Base-by-base conservation (phyloP, 441 rosid species). In the Gossypium schwendimanii region DNA sequence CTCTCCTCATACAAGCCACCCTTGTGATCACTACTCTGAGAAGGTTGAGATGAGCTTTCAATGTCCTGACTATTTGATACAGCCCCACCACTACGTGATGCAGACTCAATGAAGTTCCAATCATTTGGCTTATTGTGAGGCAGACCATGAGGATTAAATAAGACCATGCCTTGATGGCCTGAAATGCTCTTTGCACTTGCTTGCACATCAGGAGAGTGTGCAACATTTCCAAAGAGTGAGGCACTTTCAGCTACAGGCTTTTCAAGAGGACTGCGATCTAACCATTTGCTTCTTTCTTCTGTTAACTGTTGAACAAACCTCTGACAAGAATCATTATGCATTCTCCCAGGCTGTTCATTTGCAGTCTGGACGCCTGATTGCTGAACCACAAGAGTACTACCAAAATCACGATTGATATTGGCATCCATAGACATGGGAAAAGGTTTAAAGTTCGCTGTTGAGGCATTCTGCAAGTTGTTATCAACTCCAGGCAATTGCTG, bases 191-290 rank as follows among this genome's bases (percentile, higher is more conserved):
- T 81, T 59, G 76, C 81, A 75, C 64, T 81, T 75, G 61, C 66
- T 52, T 82, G 89, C 31, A 63, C 61, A 75, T 83, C 76, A 28
- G 85, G 69, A 70, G 83, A 71, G 78, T 74, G 75, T 60, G 77
- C 73, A 71, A 64, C 67, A 77, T 84, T 86, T 61, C 82, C 86
- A 81, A 69, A 75, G 73, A 75, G 69, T 60, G 76, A 81, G 81
- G 77, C 79, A 44, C 80, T 81, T 73, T 83, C 88, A 63, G 77
- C 66, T 69, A 76, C 78, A 54, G 87, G 80, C 77, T 81, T 88
- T 79, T 83, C 86, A 39, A 78, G 58, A 72, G 55, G 59, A 80
- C 81, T 82, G 23, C 69, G 69, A 80, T 84, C 88, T 20, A 81
- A 74, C 83, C 79, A 75, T 63, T 79, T 82, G 81, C 69, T 71